Base-by-base conservation (phyloP, 2,329 filamentous ascomycete species). In the Trichoderma lentiforme region DNA sequence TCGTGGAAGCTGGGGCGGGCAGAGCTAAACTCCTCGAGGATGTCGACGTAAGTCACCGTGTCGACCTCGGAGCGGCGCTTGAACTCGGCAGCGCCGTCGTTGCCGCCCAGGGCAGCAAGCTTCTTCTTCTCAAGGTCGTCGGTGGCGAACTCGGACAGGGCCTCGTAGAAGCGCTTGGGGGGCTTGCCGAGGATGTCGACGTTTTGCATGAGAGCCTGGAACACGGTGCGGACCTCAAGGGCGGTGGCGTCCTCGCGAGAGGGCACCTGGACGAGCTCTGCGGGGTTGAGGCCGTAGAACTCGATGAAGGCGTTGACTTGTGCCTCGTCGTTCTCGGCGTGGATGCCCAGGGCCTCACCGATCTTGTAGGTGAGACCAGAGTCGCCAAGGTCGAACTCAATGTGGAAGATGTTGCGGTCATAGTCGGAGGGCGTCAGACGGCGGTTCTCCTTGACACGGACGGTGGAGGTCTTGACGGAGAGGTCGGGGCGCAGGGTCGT, bases 321-420 rank as follows among this genome's bases (percentile, higher is more conserved):
- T 60, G 86, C 84, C 61, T 91, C 87, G 81, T 98, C 92, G 82
- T 99, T 99, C 83, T 98, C 93, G 7, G 94, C 93, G 81, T 99
- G 96, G 74, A 99, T 95, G 75, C 96, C 96, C 21, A 99, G 91
- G 61, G 96, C 96, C 84, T 99, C 96, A 71, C 96, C 96, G 78
- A 99, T 98, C 80, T 97, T 93, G 84, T 99, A 99, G 56, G 90
- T 97, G 75, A 99, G 90, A 51, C 95, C 95, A 39, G 95, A 97
- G 78, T 91, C 84, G 73, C 95, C 95, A 28, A 99, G 89, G 79
- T 98, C 96, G 78, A 99, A 99, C 83, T 99, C 96, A 74, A 99
- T 98, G 85, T 99, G 96, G 91, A 99, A 99, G 83, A 99, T 98
- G 87, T 99, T 98, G 77, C 96, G 94, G 82, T 98, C 95, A 80